Evolutionary conservation across 1,284 basidiomycete species (phyloP).

Genomic region (Xerocomus alliaceus): DNA sequence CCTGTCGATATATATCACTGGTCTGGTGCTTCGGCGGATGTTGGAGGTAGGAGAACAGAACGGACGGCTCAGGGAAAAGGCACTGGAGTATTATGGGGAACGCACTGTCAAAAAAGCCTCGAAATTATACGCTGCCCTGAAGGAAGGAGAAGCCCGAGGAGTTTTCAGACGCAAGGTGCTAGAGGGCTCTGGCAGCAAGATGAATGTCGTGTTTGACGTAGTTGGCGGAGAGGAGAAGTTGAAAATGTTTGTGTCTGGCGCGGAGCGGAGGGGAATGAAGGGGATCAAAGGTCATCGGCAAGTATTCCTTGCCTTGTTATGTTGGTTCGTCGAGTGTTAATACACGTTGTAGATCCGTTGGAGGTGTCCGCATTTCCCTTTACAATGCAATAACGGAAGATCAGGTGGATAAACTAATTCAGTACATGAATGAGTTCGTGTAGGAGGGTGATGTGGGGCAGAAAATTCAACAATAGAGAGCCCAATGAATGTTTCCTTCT

Average conservation of each 20-base stretch:
- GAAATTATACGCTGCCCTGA: slow-evolving; percentile 76
- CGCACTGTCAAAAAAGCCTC: slow-evolving; percentile 76
- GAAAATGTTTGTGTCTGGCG: slow-evolving; percentile 78
- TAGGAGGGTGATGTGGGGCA: slow-evolving; percentile 10
- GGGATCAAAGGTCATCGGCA: slow-evolving; percentile 92
- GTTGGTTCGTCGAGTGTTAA: slow-evolving; percentile 5
- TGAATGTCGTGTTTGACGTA: slow-evolving; percentile 91
- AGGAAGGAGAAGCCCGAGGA: slow-evolving; percentile 74
- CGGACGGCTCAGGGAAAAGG: slow-evolving; percentile 56
- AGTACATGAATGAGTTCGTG: slow-evolving; percentile 67
- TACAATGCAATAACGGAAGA: slow-evolving; percentile 95
- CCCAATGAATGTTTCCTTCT: not conserved
- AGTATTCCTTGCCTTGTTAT: slow-evolving; percentile 41
- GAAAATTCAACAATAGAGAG: slow-evolving; percentile 18
- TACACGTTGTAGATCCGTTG: slow-evolving; percentile 58
- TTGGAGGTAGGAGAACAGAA: slow-evolving; percentile 41
- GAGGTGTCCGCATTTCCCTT: slow-evolving; percentile 87
- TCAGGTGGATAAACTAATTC: slow-evolving; percentile 64
- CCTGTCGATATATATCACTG: slow-evolving; percentile 91
- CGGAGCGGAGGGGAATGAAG: slow-evolving; percentile 79
- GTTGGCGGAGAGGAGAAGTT: slow-evolving; percentile 72
- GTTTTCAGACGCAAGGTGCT: slow-evolving; percentile 73
- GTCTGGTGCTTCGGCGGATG: slow-evolving; percentile 84
- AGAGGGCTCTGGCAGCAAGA: slow-evolving; percentile 82
- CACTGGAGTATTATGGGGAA: slow-evolving; percentile 72